phyloP scores from a whole-genome alignment of 2,329 filamentous ascomycete species.

The Xylariaceae sp. region DNA sequence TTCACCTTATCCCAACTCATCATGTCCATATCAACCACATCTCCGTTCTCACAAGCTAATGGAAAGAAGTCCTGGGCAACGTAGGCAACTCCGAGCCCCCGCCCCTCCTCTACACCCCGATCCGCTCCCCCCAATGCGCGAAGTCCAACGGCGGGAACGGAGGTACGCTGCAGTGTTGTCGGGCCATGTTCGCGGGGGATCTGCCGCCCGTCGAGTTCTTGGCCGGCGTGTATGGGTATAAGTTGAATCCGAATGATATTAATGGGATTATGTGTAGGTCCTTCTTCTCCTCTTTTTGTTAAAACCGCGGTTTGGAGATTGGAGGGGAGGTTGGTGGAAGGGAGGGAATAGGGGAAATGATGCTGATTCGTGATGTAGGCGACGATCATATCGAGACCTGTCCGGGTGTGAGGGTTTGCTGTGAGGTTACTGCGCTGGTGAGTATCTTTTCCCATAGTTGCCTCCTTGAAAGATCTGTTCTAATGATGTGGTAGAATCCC shows the following conservation, averaged over 20 bases:
- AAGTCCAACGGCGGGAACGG: constrained; percentile 27
- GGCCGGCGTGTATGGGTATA: constrained; percentile 28
- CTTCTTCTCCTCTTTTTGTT: too few relatives aligned
- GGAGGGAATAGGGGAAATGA: neutral
- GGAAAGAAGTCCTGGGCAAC: constrained; percentile 19
- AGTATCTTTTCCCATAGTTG: too few relatives aligned
- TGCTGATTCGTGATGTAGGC: constrained; percentile 19
- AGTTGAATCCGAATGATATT: constrained; percentile 30
- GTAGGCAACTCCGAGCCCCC: constrained; percentile 27
- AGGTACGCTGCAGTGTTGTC: constrained; percentile 31
- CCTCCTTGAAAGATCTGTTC: too few relatives aligned
- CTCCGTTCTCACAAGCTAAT: neutral
- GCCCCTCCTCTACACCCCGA: constrained; percentile 22
- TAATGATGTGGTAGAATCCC: too few relatives aligned
- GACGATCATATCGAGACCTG: constrained; percentile 24
- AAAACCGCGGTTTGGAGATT: too few relatives aligned
- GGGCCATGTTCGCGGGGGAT: constrained; percentile 27
- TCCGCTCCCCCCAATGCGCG: constrained; percentile 29
- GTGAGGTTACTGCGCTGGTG: constrained; percentile 31
- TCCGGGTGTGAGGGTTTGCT: constrained; percentile 31
- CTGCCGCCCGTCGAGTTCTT: constrained; percentile 29
- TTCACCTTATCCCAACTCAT: too few relatives aligned
- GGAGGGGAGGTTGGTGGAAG: too few relatives aligned
- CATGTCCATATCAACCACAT: too few relatives aligned
- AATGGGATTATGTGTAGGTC: constrained; percentile 32